Percentiles rank a stretch among this genome's conserved stretches.
phyloP scores from a whole-genome alignment of 2,329 filamentous ascomycete species.

The Metarhizium sp. region DNA sequence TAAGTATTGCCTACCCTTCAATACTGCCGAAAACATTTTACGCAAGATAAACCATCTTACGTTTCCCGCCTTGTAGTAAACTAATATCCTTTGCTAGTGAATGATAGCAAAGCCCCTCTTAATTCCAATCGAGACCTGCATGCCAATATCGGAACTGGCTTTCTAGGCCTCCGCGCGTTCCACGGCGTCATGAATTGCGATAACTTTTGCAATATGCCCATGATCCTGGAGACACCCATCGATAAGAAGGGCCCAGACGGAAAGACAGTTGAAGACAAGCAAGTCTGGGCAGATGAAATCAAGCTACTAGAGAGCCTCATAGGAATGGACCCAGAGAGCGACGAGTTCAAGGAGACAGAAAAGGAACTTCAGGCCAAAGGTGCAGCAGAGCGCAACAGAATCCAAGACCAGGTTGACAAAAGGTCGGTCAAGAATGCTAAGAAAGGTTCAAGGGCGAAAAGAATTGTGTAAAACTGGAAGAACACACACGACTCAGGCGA shows the following conservation, averaged over 20 bases:
- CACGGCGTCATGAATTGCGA: conserved; percentile 82
- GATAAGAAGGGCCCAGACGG: conserved; percentile 58
- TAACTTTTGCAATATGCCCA: conserved; percentile 67
- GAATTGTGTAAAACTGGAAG: conserved; percentile 22
- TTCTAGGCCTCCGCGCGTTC: conserved; percentile 82
- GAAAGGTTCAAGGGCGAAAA: conserved; percentile 12
- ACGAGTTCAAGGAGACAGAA: conserved; percentile 62
- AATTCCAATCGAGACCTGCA: conserved; percentile 78
- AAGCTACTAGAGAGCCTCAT: conserved; percentile 86
- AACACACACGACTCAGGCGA: conserved; percentile 22
- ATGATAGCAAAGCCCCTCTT: conserved; percentile 90
- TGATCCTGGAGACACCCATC: conserved; percentile 95
- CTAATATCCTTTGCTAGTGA: conserved; percentile 38
- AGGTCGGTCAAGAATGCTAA: conserved; percentile 53
- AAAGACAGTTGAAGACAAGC: conserved; percentile 64
- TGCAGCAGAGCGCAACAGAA: conserved; percentile 59
- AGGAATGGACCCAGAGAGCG: conserved; percentile 68
- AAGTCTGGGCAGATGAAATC: conserved; percentile 87
- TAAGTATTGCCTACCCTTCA: conserved; percentile 12
- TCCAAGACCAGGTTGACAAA: conserved; percentile 70
- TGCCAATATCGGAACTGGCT: conserved; percentile 93
- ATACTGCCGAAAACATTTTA: background rate
- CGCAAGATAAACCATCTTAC: background rate
- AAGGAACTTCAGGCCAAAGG: conserved; percentile 58
- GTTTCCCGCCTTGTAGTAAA: background rate